Conservation (phyloP, 768 basidiomycete genomes). For the Hypsizygus marmoreus region DNA sequence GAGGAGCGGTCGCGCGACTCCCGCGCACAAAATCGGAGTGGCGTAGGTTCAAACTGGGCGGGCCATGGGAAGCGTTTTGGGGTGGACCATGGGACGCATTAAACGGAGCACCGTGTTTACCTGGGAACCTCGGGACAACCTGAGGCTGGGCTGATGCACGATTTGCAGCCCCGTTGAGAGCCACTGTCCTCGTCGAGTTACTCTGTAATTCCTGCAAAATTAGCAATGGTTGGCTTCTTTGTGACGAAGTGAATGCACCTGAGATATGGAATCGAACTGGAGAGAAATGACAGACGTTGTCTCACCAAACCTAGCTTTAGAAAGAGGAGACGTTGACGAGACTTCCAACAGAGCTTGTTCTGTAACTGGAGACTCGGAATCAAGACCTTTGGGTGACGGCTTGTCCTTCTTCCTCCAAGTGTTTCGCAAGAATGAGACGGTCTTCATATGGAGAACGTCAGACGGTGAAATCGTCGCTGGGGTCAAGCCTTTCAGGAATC, state of each 20-base stretch:
- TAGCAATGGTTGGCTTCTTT: neutral
- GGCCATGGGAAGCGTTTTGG: slow-evolving; percentile 22
- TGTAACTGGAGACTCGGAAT: neutral
- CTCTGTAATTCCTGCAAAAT: slow-evolving; percentile 1
- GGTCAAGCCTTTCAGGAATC: slow-evolving; percentile 3
- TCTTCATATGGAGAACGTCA: slow-evolving; percentile 33
- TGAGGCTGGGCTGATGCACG: neutral
- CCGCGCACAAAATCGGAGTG: neutral
- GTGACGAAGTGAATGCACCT: slow-evolving; percentile 1
- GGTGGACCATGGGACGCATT: slow-evolving; percentile 23
- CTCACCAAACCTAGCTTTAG: slow-evolving; percentile 2
- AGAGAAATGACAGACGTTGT: slow-evolving; percentile 4
- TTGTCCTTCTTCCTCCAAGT: slow-evolving; percentile 41
- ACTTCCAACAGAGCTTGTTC: slow-evolving; percentile 2
- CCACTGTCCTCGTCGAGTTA: neutral
- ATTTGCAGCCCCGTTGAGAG: slow-evolving; percentile 1
- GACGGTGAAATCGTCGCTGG: slow-evolving; percentile 1
- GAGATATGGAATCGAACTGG: slow-evolving; percentile 2
- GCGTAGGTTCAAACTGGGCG: slow-evolving; percentile 18
- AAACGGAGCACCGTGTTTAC: slow-evolving; percentile 14
- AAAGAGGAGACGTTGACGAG: slow-evolving; percentile 4
- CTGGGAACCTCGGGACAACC: slow-evolving; percentile 5
- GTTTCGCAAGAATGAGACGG: slow-evolving; percentile 39
- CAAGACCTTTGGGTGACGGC: slow-evolving; percentile 9
- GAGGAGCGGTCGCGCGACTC: neutral